These are phyloP conservation scores for Entomortierella beljakovae DNA, from an alignment of 192 early-diverging fungal genomes.

Conservation along the genomic window DNA sequence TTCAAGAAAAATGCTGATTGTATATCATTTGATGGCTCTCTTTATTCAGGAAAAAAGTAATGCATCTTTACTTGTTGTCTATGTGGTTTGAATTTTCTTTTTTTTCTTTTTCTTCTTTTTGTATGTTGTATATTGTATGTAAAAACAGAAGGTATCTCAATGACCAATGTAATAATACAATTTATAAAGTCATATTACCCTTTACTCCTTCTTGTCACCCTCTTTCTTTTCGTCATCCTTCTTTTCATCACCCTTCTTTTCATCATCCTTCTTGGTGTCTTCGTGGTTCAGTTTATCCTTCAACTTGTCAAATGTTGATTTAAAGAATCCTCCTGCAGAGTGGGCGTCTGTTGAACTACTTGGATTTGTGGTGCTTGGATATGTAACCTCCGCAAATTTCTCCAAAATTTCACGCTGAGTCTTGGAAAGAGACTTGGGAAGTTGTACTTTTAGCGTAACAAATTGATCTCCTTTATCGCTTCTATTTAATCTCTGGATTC, in stretches of 20 bases:
- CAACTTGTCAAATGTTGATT: conserved; percentile 67
- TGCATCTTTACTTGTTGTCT: no score
- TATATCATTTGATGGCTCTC: no score
- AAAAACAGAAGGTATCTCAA: no score
- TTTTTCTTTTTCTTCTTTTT: no score
- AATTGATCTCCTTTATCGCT: conserved; percentile 88
- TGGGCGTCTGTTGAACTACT: conserved; percentile 32
- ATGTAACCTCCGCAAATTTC: conserved; percentile 66
- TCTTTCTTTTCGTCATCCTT: no score
- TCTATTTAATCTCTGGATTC: conserved; percentile 72
- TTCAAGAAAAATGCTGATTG: no score
- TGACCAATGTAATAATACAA: no score
- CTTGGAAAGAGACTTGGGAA: conserved; percentile 71
- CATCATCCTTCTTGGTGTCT: conserved; percentile 51
- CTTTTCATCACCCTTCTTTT: conserved; percentile 44
- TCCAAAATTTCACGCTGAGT: conserved; percentile 70
- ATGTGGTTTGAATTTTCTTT: no score
- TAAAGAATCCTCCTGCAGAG: conserved; percentile 64
- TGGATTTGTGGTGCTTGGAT: conserved; percentile 17
- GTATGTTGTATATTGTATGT: no score
- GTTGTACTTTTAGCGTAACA: conserved; percentile 83
- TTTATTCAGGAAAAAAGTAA: no score
- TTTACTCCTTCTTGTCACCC: conserved; percentile 28
- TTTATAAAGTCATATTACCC: no score
- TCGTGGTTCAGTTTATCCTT: conserved; percentile 63